Conservation (phyloP, 306 rosid genomes). For the Prunus salicina region DNA sequence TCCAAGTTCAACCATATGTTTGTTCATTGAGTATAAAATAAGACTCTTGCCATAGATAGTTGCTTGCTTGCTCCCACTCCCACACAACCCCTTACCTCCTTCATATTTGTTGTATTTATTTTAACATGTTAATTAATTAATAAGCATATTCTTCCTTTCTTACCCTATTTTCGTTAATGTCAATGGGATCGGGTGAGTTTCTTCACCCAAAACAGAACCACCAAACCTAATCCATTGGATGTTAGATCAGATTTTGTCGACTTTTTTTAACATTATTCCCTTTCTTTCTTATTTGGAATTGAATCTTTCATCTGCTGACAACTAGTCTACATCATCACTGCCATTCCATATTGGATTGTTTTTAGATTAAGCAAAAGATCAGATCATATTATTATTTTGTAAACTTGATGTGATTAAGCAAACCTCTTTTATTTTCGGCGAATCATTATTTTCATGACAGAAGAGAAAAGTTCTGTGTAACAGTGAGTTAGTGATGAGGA, state of each 20-base stretch:
- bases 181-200: slow-evolving; percentile 22
- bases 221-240: slow-evolving; percentile 19
- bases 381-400: not conserved
- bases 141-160: not conserved
- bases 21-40: not conserved
- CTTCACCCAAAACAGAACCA: slow-evolving; percentile 14
- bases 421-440: not conserved
- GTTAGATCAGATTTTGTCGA: slow-evolving; percentile 24
- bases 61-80: not conserved
- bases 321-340: slow-evolving; percentile 20
- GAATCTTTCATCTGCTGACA: slow-evolving; percentile 3
- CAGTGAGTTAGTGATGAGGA: not conserved
- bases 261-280: not conserved
- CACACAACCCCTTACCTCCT: not conserved
- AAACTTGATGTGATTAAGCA: not conserved
- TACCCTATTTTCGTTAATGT: not conserved
- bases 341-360: not conserved
- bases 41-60: not conserved
- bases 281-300: not conserved
- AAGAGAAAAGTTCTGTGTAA: not conserved
- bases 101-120: not conserved
- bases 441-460: not conserved
- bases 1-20: not conserved
- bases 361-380: not conserved
- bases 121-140: not conserved